Percentiles rank a stretch among this genome's conserved stretches.
phyloP scores from a whole-genome alignment of 768 basidiomycete species.

The Lenzites betulinus region DNA sequence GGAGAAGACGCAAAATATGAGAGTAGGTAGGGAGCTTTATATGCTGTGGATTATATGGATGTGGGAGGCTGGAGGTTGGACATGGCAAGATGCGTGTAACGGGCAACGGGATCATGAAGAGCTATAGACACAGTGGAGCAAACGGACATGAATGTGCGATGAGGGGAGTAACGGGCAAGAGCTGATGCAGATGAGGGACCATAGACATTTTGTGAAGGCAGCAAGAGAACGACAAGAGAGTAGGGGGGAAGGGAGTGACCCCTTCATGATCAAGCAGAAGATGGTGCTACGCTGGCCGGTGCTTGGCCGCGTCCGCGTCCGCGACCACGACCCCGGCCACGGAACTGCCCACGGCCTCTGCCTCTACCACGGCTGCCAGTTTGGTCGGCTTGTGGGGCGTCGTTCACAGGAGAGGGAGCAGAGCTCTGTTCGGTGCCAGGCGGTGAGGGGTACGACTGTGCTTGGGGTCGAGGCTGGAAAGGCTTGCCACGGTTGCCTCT shows the following conservation, averaged over 20 bases:
- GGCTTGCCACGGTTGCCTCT: constrained; percentile 6
- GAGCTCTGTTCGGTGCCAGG: neutral
- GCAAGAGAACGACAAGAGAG: neutral
- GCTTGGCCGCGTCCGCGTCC: constrained; percentile 33
- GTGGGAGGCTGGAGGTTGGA: neutral
- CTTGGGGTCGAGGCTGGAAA: constrained; percentile 15
- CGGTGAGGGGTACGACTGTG: neutral
- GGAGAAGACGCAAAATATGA: neutral
- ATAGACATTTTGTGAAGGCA: too few species aligned
- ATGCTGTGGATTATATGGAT: neutral
- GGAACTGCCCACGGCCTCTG: constrained; percentile 41
- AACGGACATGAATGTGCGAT: neutral
- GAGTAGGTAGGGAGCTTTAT: neutral
- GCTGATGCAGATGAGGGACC: neutral
- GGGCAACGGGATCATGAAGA: neutral
- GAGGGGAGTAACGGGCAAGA: neutral
- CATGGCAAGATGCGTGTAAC: neutral
- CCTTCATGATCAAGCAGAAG: neutral
- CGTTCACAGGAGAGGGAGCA: neutral
- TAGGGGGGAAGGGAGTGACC: neutral
- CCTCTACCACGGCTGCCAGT: constrained; percentile 38
- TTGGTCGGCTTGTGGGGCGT: constrained; percentile 3
- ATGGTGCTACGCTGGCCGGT: neutral
- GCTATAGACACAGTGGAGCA: neutral
- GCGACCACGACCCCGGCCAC: constrained; percentile 34